Percentiles rank a stretch among this genome's conserved stretches.
Conservation (phyloP, 2,329 filamentous ascomycete genomes). For the Arachnomyces sp. region DNA sequence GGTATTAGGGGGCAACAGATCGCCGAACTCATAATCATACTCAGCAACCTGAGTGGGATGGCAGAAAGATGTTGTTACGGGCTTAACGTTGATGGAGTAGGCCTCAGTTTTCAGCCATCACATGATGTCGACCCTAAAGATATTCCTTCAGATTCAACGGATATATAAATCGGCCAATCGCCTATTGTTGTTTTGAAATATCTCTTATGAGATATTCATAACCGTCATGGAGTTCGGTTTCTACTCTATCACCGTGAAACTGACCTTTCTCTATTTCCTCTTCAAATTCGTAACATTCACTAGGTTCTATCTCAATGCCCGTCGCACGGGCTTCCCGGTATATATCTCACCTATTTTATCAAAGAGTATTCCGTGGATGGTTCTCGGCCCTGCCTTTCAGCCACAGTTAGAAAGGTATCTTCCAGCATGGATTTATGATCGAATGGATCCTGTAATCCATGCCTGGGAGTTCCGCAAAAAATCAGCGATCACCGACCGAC, state of each 20-base stretch:
- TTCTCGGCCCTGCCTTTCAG: constrained; percentile 17
- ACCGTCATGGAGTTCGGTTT: not conserved
- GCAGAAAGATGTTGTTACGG: no score
- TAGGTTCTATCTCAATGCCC: constrained; percentile 19
- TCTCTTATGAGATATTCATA: no score
- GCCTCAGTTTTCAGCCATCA: no score
- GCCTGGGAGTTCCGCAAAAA: constrained; percentile 30
- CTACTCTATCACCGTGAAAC: not conserved
- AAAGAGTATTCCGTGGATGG: constrained; percentile 21
- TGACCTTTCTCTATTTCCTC: constrained; percentile 2
- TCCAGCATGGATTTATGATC: constrained; percentile 17
- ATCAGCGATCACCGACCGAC: constrained; percentile 17
- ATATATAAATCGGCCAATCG: no score
- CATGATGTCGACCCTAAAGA: no score
- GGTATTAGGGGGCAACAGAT: no score
- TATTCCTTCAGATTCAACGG: no score
- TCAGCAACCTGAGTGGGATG: no score
- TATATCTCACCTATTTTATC: constrained; percentile 16
- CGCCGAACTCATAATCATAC: no score
- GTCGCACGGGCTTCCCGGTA: constrained; percentile 20
- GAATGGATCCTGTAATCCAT: constrained; percentile 19
- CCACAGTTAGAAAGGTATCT: constrained; percentile 18
- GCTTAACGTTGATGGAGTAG: no score
- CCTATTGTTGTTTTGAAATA: no score
- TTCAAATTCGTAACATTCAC: constrained; percentile 6